These are phyloP conservation scores for Chalara sp. DNA, from an alignment of 2,329 filamentous ascomycete genomes.

Conservation along the genomic window DNA sequence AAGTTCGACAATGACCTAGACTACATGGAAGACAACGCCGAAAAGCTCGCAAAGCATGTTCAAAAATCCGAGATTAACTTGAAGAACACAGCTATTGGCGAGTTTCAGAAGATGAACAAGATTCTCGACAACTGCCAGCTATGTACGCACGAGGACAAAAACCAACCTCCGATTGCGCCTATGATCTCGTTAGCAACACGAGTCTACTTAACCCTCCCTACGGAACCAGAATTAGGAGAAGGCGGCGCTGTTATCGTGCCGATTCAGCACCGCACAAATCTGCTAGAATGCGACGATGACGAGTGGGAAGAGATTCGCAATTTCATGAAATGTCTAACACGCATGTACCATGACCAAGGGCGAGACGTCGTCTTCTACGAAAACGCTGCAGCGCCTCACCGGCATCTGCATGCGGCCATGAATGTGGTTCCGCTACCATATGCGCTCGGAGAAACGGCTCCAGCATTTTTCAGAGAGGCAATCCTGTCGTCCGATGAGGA, in stretches of 20 bases:
- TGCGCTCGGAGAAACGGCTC: constrained; percentile 82
- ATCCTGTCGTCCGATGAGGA: constrained; percentile 84
- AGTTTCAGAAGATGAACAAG: constrained; percentile 84
- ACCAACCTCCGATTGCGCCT: constrained; percentile 70
- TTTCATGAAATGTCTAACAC: constrained; percentile 94
- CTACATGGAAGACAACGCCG: constrained; percentile 95
- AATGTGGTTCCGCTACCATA: constrained; percentile 83
- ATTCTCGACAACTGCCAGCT: constrained; percentile 84
- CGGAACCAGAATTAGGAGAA: constrained; percentile 78
- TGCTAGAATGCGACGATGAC: constrained; percentile 97
- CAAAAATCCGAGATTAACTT: constrained; percentile 84
- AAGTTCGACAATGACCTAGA: constrained; percentile 91
- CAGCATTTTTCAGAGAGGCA: constrained; percentile 92
- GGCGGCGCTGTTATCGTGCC: constrained; percentile 86
- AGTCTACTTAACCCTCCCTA: constrained; percentile 81
- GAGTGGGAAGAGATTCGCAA: constrained; percentile 99
- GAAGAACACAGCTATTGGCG: constrained; percentile 77
- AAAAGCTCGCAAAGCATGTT: constrained; percentile 78
- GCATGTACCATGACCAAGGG: constrained; percentile 91
- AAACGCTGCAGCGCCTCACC: constrained; percentile 77
- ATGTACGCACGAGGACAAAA: constrained; percentile 84
- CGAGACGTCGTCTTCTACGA: constrained; percentile 96
- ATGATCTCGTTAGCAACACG: constrained; percentile 80
- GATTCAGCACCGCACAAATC: constrained; percentile 76
- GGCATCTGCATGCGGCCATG: constrained; percentile 79